These are phyloP conservation scores for Cryptosporidium bovis DNA, from an alignment of 169 alveolate species.

Conservation along the genomic window DNA sequence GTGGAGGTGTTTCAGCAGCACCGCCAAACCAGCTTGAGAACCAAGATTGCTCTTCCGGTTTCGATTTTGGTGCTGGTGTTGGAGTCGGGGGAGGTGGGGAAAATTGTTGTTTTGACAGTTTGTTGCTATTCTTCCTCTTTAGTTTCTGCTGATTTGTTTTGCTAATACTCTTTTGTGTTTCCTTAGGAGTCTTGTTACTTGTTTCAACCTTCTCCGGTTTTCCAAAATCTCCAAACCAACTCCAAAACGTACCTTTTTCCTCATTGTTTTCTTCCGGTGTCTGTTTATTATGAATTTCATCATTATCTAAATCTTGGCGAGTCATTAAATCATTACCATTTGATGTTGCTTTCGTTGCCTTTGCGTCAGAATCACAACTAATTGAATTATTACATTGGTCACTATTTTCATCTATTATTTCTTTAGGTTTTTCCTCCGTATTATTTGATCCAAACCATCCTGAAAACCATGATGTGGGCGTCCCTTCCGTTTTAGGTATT, in stretches of 20 bases:
- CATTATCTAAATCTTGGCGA: background rate
- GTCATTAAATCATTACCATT: background rate
- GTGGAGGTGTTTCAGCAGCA: slow-evolving; percentile 3
- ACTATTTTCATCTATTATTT: background rate
- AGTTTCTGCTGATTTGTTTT: slow-evolving; percentile 30
- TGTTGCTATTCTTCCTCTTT: slow-evolving; percentile 25
- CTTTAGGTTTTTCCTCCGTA: background rate
- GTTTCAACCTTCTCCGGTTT: background rate
- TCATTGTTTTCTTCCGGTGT: background rate
- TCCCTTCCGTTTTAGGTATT: background rate
- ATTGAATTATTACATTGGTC: background rate
- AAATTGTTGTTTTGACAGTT: background rate
- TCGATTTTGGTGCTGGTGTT: slow-evolving; percentile 11
- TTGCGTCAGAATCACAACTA: slow-evolving; percentile 38
- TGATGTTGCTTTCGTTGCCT: slow-evolving; percentile 69
- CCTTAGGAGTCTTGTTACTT: background rate
- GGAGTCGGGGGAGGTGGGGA: background rate
- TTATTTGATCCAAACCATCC: slow-evolving; percentile 22
- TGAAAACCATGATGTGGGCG: slow-evolving; percentile 42
- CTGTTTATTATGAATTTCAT: background rate
- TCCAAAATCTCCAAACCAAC: slow-evolving; percentile 47
- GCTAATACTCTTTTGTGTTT: slow-evolving; percentile 19
- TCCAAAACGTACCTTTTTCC: slow-evolving; percentile 35
- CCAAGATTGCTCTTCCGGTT: slow-evolving; percentile 40
- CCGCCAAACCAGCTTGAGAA: slow-evolving; percentile 54